Conservation (phyloP, 805 yeast genomes). For the Ogataea pilisensis region DNA sequence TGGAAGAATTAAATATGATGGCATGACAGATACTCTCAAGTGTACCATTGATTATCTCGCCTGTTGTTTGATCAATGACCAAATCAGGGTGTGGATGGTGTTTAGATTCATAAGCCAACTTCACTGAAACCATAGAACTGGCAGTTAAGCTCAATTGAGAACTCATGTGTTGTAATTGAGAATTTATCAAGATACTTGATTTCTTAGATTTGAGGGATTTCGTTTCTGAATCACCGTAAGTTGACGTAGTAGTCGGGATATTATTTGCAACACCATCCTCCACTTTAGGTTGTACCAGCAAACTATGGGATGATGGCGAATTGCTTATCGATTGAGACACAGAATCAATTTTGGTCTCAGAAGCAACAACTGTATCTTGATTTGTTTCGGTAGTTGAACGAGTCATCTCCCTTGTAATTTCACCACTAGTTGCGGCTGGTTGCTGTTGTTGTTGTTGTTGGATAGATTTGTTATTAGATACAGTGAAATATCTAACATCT, state of each 20-base stretch:
- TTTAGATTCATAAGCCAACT: slow-evolving; percentile 34
- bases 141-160: slow-evolving; percentile 16
- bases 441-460: neutral
- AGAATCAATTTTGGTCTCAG: slow-evolving; percentile 2
- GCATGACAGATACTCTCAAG: slow-evolving; percentile 77
- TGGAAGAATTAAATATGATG: slow-evolving; percentile 49
- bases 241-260: too few relatives aligned
- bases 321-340: neutral
- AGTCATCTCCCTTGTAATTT: neutral
- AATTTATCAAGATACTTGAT: slow-evolving; percentile 4
- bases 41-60: slow-evolving; percentile 46
- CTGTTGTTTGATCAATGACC: slow-evolving; percentile 43
- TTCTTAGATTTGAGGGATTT: slow-evolving; percentile 3
- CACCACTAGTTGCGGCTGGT: neutral
- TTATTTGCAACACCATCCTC: slow-evolving; percentile 1
- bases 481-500: slow-evolving; percentile 32
- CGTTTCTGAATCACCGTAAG: slow-evolving; percentile 1
- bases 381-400: neutral
- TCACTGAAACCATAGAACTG: slow-evolving; percentile 5
- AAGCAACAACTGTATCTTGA: neutral
- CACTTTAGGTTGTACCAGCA: neutral
- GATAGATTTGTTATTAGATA: neutral
- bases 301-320: neutral
- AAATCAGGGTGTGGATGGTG: slow-evolving; percentile 62
- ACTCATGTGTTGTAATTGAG: slow-evolving; percentile 9